These are phyloP conservation scores for Diplotaxis tenuifolia DNA, from an alignment of 345 rosid genomes.

Conservation along the genomic window DNA sequence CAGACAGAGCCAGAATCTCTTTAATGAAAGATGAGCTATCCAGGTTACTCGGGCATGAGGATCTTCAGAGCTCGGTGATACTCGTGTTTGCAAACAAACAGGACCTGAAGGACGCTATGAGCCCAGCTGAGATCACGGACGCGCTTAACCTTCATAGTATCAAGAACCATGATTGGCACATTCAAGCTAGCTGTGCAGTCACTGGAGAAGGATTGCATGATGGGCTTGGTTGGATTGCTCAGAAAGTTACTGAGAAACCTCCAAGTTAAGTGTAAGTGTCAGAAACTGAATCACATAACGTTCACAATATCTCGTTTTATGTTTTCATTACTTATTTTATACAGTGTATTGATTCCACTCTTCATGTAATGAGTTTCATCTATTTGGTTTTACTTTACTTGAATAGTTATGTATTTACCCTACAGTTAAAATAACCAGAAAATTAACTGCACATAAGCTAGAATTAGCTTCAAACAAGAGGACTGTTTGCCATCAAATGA, in stretches of 20 bases:
- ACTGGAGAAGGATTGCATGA: background rate
- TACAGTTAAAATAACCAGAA: background rate
- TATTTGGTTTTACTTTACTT: background rate
- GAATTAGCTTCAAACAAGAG: background rate
- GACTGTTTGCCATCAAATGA: background rate
- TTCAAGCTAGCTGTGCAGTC: background rate
- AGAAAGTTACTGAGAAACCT: constrained; percentile 77
- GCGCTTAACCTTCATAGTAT: constrained; percentile 78
- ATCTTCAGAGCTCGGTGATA: constrained; percentile 67
- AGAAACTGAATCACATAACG: background rate
- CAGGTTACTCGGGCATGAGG: constrained; percentile 77
- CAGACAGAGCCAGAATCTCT: constrained; percentile 87
- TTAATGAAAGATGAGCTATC: constrained; percentile 85
- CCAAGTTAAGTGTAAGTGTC: constrained; percentile 34
- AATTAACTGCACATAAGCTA: background rate
- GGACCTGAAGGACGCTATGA: constrained; percentile 90
- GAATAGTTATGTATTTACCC: background rate
- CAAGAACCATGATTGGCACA: background rate
- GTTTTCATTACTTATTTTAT: background rate
- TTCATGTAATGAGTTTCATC: background rate
- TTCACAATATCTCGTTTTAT: background rate
- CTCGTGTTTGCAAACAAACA: constrained; percentile 91
- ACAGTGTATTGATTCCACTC: background rate
- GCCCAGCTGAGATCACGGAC: constrained; percentile 82
- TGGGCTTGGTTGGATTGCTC: constrained; percentile 91